A percentile compares a stretch with the other conserved stretches of the same genome.
Conservation (phyloP, 495 filamentous ascomycete species). For the Penicillium paxilli region DNA sequence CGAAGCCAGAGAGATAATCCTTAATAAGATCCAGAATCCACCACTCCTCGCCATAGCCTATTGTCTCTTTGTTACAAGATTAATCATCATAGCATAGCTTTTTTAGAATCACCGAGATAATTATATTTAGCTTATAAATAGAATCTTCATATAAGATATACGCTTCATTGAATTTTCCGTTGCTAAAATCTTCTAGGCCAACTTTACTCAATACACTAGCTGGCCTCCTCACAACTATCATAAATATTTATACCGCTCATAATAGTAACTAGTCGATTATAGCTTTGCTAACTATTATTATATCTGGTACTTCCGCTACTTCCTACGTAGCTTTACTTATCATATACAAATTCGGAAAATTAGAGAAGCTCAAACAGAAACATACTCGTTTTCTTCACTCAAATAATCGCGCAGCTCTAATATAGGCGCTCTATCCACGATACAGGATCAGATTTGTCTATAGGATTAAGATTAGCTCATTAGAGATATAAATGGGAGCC, state of each 20-base stretch:
- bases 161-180: background rate
- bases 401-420: background rate
- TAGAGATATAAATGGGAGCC: background rate
- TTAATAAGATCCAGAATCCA: conserved; percentile 24
- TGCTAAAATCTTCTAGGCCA: conserved; percentile 15
- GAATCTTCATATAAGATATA: conserved; percentile 22
- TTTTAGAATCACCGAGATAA: conserved; percentile 20
- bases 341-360: background rate
- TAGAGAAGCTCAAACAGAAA: background rate
- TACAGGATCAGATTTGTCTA: background rate
- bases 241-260: conserved; percentile 49
- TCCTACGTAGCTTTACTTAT: background rate
- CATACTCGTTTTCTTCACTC: background rate
- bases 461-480: background rate
- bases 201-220: conserved; percentile 42
- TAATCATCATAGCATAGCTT: conserved; percentile 15
- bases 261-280: conserved; percentile 45
- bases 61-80: conserved; percentile 16
- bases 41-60: conserved; percentile 22
- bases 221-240: conserved; percentile 49
- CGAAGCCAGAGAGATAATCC: conserved; percentile 11
- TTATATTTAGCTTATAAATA: conserved; percentile 32
- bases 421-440: background rate
- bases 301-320: background rate
- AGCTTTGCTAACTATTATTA: conserved; percentile 37